phyloP scores from a whole-genome alignment of 164 flowering plant genomes.

The Berberis vulgaris region DNA sequence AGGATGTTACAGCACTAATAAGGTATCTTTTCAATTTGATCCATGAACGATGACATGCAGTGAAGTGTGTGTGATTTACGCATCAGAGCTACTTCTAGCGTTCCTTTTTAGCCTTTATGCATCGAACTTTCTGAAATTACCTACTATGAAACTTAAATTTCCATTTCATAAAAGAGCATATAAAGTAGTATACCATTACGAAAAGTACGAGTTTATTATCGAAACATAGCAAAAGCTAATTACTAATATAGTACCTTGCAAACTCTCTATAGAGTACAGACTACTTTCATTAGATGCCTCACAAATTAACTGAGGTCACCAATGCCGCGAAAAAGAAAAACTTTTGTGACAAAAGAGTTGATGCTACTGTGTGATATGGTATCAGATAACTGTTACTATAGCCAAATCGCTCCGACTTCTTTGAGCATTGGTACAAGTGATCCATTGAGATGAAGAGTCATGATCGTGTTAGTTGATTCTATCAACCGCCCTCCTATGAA shows the following conservation, averaged over 20 bases:
- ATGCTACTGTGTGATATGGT: neutral
- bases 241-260: neutral
- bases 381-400: conserved; percentile 9
- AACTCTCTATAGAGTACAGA: conserved; percentile 3
- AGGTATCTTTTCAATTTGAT: neutral
- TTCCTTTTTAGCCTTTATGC: no score
- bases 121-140: no score
- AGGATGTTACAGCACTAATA: conserved; percentile 8
- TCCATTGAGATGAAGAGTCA: conserved; percentile 30
- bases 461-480: conserved; percentile 20
- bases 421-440: conserved; percentile 28
- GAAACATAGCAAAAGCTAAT: neutral
- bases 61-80: neutral
- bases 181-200: neutral
- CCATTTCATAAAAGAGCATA: neutral
- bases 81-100: no score
- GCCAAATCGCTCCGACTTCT: conserved; percentile 33
- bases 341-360: neutral
- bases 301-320: neutral
- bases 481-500: conserved; percentile 28
- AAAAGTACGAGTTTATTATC: neutral
- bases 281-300: conserved; percentile 2
- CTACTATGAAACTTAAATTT: no score
- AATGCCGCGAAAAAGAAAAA: neutral
- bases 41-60: neutral